Evolutionary conservation across 441 rosid species (phyloP).

Genomic region (Pelargonium myrrhifolium): DNA sequence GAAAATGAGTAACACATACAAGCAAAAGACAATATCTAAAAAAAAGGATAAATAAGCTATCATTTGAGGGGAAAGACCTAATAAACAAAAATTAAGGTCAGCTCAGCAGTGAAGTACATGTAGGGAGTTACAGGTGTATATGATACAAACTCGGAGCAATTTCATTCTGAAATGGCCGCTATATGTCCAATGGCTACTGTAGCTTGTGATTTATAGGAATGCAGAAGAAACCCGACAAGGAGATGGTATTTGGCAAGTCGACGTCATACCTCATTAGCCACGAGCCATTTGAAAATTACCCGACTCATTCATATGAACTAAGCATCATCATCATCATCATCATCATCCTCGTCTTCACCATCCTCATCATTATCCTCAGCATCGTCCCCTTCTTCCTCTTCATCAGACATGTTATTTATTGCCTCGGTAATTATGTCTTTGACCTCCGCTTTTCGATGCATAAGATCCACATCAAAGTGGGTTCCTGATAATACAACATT

Average conservation of each 20-base stretch:
- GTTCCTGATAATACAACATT: conserved; percentile 36
- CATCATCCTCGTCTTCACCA: conserved; percentile 25
- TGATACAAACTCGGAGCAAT: conserved; percentile 34
- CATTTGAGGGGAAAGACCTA: conserved; percentile 9
- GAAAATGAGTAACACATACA: conserved; percentile 17
- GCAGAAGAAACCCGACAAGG: conserved; percentile 15
- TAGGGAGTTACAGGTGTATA: conserved; percentile 26
- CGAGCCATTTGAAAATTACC: conserved; percentile 1
- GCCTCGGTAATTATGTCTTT: conserved; percentile 85
- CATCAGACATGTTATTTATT: conserved; percentile 82
- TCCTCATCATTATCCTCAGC: conserved; percentile 41
- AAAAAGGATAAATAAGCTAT: neutral
- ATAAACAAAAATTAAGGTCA: conserved; percentile 9
- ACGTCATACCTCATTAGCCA: conserved; percentile 15
- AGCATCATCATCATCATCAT: conserved; percentile 34
- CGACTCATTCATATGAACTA: conserved; percentile 17
- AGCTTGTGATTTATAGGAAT: conserved; percentile 19
- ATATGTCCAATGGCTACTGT: conserved; percentile 14
- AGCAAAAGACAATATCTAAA: conserved; percentile 14
- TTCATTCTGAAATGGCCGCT: conserved; percentile 18
- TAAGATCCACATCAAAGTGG: conserved; percentile 63
- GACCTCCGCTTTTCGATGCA: conserved; percentile 83
- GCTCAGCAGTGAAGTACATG: conserved; percentile 18
- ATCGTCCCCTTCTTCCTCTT: conserved; percentile 57
- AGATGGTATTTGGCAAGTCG: conserved; percentile 7